Base-by-base conservation (phyloP, 495 filamentous ascomycete species). In the Penicillium malachiteum region DNA sequence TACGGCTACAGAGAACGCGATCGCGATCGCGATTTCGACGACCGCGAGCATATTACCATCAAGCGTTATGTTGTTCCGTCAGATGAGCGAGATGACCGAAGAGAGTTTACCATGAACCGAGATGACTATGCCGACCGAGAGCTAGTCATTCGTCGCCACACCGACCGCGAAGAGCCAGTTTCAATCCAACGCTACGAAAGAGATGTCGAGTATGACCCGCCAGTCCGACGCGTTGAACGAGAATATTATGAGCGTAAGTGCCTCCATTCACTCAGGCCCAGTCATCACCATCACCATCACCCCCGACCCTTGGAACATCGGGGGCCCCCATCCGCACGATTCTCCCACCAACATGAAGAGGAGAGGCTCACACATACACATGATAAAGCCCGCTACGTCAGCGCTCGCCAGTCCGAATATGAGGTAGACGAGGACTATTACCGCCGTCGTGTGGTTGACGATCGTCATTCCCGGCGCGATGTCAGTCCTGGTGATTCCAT, bases 361-460 rank as follows among this genome's bases (percentile, higher is more conserved):
- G 21, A 26, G 21, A 26, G 21, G 21, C 21, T 82, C 64, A 83
- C 92, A 72, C 12, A 87, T 91, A 60, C 79, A 91, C 79, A 91
- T 56, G 82, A 88, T 66, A 85, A 92, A 76, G 84, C 86, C n/a
- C 85, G 82, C 54, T 83, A 92, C 48, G 64, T 88, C 38, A 81
- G 79, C 34, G 77, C 79, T 26, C 78, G 86, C 34, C 85, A 91
- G 56, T 82, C 86, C 43, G 79, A 82, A 5, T 88, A 84, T 61
- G 86, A 87, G 48, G 69, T 91, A 9, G 73, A 75, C 33, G 78
- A 78, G 46, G 70, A 76, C 13, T 86, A 87, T 46, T 87, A 89
- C 59, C 87, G 87, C 62, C 84, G 87, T 58, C 51, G 50, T 44
- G 26, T 26, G 21, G 21, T 32, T 10, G 49, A 52, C 17, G 49